These are phyloP conservation scores for Mallotus repandus DNA, from an alignment of 441 rosid species.

Conservation along the genomic window DNA sequence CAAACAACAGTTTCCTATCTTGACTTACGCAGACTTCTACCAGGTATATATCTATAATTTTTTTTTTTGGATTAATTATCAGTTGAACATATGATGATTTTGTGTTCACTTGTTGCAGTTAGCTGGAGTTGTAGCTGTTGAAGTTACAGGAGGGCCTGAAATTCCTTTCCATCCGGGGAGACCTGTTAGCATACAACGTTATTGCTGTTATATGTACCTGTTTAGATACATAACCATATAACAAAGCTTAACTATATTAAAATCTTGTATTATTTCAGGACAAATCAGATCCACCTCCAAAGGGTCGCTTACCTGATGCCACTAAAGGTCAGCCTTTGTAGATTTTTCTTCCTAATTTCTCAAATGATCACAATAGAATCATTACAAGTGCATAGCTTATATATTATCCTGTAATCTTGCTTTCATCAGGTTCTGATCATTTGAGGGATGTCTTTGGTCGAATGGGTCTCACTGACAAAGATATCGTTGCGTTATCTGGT, in stretches of 20 bases:
- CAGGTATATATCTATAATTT: slow-evolving; percentile 31
- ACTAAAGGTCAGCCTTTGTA: slow-evolving; percentile 32
- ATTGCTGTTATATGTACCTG: background rate
- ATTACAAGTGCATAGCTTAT: too few relatives aligned
- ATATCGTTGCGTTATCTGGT: slow-evolving; percentile 87
- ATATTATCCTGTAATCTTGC: background rate
- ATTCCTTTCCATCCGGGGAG: slow-evolving; percentile 79
- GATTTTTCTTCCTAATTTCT: background rate
- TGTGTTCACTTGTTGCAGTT: slow-evolving; percentile 36
- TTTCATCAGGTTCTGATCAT: slow-evolving; percentile 55
- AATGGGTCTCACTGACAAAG: slow-evolving; percentile 86
- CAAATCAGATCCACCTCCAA: slow-evolving; percentile 62
- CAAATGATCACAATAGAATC: background rate
- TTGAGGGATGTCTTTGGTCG: slow-evolving; percentile 66
- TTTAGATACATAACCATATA: background rate
- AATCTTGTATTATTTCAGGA: slow-evolving; percentile 43
- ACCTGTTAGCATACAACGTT: slow-evolving; percentile 32
- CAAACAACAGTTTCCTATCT: slow-evolving; percentile 80
- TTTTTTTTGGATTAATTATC: background rate
- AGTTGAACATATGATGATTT: background rate
- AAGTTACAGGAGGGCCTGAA: slow-evolving; percentile 76
- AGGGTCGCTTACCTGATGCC: slow-evolving; percentile 74
- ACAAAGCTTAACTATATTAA: too few relatives aligned
- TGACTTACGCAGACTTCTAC: too few relatives aligned
- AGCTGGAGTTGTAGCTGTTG: slow-evolving; percentile 68